Conservation (phyloP, 2,329 filamentous ascomycete genomes). For the Sporothrix curviconia region DNA sequence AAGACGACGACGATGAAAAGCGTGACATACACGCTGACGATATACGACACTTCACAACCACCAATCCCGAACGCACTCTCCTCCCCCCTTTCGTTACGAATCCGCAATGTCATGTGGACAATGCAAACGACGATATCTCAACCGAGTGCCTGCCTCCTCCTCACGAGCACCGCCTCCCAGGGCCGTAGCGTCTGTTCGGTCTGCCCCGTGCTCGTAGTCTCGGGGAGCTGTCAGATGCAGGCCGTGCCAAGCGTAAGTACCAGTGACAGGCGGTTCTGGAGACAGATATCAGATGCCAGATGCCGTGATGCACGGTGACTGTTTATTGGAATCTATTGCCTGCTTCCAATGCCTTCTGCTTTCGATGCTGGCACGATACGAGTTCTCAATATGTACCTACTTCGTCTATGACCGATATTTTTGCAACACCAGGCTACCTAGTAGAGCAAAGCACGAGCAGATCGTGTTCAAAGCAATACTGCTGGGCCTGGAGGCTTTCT, state of each 20-base stretch:
- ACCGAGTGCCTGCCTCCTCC: constrained; percentile 27
- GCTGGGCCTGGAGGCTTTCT: no score
- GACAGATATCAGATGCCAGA: no score
- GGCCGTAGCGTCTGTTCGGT: constrained; percentile 24
- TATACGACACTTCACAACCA: neutral
- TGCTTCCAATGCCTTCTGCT: neutral
- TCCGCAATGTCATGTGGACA: constrained; percentile 31
- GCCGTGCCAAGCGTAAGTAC: constrained; percentile 41
- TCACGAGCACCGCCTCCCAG: constrained; percentile 25
- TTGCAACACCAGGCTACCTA: no score
- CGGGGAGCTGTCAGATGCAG: constrained; percentile 31
- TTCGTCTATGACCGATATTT: no score
- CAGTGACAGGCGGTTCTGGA: neutral
- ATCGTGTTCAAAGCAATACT: no score
- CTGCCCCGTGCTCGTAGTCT: constrained; percentile 14
- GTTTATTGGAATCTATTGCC: neutral
- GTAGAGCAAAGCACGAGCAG: no score
- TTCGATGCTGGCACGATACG: no score
- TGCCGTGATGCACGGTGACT: no score
- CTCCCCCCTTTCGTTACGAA: neutral
- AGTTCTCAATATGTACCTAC: no score
- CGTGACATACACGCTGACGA: neutral
- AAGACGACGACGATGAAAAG: neutral
- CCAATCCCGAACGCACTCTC: neutral
- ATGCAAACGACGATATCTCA: constrained; percentile 30